These are phyloP conservation scores for Citrus medica DNA, from an alignment of 345 rosid species.

Conservation along the genomic window DNA sequence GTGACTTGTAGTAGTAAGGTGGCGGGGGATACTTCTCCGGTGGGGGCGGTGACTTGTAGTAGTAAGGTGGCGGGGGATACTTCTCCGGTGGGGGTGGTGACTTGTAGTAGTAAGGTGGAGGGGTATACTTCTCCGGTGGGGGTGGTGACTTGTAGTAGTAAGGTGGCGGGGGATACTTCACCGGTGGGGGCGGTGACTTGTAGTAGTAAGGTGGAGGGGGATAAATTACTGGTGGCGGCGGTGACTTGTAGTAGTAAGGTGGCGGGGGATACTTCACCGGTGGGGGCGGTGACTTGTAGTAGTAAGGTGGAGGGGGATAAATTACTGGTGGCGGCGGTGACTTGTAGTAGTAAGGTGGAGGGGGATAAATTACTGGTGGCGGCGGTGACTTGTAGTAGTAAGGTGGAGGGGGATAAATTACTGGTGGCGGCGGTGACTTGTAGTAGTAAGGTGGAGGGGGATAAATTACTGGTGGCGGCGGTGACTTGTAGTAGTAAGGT, in stretches of 20 bases:
- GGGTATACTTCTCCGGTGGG: neutral
- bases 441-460: neutral
- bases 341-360: neutral
- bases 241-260: conserved; percentile 2
- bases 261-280: neutral
- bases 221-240: neutral
- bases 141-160: conserved; percentile 7
- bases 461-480: accelerated
- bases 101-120: neutral
- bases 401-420: neutral
- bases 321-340: neutral
- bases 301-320: neutral
- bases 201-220: neutral
- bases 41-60: too few relatives aligned
- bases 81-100: too few relatives aligned
- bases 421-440: neutral
- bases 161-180: neutral
- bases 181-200: neutral
- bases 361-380: neutral
- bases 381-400: neutral
- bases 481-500: neutral
- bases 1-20: too few relatives aligned
- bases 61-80: too few relatives aligned
- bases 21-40: too few relatives aligned
- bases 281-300: neutral